These are phyloP conservation scores for Fusarium miscanthi DNA, from an alignment of 2,329 filamentous ascomycete species.

Conservation along the genomic window DNA sequence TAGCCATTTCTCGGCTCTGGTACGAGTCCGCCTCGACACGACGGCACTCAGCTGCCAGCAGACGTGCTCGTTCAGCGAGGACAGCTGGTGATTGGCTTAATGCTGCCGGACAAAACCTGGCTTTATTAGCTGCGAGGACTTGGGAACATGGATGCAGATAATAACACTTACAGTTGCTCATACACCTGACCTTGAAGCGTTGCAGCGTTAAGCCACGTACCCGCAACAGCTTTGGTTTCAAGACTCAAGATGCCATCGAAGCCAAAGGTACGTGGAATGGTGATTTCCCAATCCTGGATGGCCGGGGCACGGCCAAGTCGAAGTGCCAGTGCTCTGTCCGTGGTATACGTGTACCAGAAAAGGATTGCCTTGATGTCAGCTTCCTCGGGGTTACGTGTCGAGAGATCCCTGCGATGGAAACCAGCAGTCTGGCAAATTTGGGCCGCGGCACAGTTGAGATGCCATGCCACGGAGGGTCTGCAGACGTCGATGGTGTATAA, in stretches of 20 bases:
- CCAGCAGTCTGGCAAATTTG: conserved; percentile 71
- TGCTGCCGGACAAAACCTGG: conserved; percentile 62
- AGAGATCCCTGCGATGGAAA: conserved; percentile 61
- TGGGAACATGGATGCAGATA: not conserved
- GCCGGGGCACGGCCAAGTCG: conserved; percentile 68
- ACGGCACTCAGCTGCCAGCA: conserved; percentile 53
- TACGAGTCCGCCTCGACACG: conserved; percentile 52
- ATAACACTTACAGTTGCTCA: conserved; percentile 54
- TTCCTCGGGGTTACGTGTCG: conserved; percentile 48
- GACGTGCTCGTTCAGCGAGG: conserved; percentile 54
- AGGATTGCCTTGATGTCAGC: conserved; percentile 55
- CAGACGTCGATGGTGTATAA: conserved; percentile 72
- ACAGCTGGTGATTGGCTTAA: conserved; percentile 54
- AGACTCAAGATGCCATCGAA: conserved; percentile 55
- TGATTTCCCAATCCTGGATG: conserved; percentile 70
- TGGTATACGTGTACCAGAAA: conserved; percentile 65
- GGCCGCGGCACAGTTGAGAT: conserved; percentile 68
- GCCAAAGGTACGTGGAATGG: conserved; percentile 57
- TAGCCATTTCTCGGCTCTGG: conserved; percentile 50
- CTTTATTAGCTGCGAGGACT: not conserved
- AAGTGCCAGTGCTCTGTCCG: conserved; percentile 69
- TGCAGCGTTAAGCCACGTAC: conserved; percentile 66
- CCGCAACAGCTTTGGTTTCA: conserved; percentile 54
- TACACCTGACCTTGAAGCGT: conserved; percentile 70
- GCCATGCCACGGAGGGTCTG: conserved; percentile 72